Evolutionary conservation across 2,329 filamentous ascomycete genomes (phyloP).

Genomic region (Xylariaceae sp.): DNA sequence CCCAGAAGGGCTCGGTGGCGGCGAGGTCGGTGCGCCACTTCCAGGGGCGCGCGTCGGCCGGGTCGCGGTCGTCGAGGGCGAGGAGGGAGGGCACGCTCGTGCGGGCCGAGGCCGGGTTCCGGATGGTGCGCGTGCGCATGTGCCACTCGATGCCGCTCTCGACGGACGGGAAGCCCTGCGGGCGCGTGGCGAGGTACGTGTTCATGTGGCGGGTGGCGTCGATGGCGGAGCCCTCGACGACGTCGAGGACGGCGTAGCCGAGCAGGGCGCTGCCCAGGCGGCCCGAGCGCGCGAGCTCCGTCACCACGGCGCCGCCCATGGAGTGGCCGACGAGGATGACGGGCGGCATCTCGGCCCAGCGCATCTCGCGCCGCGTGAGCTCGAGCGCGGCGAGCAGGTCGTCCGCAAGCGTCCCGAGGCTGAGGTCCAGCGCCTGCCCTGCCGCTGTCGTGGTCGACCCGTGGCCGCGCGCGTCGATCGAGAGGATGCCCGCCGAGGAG

Average conservation of each 20-base stretch:
- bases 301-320: constrained; percentile 85
- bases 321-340: constrained; percentile 86
- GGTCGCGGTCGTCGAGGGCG: constrained; percentile 25
- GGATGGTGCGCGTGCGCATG: constrained; percentile 77
- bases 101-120: constrained; percentile 76
- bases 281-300: constrained; percentile 67
- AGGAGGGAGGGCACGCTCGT: constrained; percentile 82
- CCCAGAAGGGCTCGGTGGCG: constrained; percentile 85
- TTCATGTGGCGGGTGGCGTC: constrained; percentile 94
- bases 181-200: constrained; percentile 78
- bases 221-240: constrained; percentile 93
- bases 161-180: constrained; percentile 69
- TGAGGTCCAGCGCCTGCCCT: constrained; percentile 53
- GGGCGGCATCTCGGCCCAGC: constrained; percentile 68
- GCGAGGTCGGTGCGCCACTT: constrained; percentile 81
- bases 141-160: constrained; percentile 90
- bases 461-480: constrained; percentile 81
- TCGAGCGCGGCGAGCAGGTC: constrained; percentile 69
- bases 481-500: constrained; percentile 76
- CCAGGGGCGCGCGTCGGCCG: constrained; percentile 50
- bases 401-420: constrained; percentile 62
- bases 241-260: constrained; percentile 86
- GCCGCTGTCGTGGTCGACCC: constrained; percentile 59
- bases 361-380: constrained; percentile 61
- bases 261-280: constrained; percentile 63